These are phyloP conservation scores for Daucus carota DNA, from an alignment of 129 eudicot species.

Conservation along the genomic window DH1_v3.0 NC_030386.2:28823501-28824000, in stretches of 20 bases:
- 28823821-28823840: not conserved
- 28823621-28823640: not conserved
- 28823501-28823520: slow-evolving; percentile 86
- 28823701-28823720: not conserved
- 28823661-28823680: not conserved
- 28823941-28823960: not conserved
- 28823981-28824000: slow-evolving; percentile 52
- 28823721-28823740: not conserved
- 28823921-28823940: not conserved
- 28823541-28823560: slow-evolving; percentile 74
- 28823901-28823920: not conserved
- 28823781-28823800: not conserved
- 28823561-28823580: slow-evolving; percentile 71
- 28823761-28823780: not conserved
- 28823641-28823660: not conserved
- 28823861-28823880: not conserved
- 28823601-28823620: not conserved
- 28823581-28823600: not conserved
- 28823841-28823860: not conserved
- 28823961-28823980: slow-evolving; percentile 37
- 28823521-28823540: slow-evolving; percentile 79
- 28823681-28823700: too few relatives aligned
- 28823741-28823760: not conserved
- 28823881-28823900: not conserved
- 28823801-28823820: not conserved